A percentile compares a stretch with the other conserved stretches of the same genome.
Evolutionary conservation across 1,139 yeast genomes (phyloP).

Genomic region (Saccharomyces pastorianus): DNA sequence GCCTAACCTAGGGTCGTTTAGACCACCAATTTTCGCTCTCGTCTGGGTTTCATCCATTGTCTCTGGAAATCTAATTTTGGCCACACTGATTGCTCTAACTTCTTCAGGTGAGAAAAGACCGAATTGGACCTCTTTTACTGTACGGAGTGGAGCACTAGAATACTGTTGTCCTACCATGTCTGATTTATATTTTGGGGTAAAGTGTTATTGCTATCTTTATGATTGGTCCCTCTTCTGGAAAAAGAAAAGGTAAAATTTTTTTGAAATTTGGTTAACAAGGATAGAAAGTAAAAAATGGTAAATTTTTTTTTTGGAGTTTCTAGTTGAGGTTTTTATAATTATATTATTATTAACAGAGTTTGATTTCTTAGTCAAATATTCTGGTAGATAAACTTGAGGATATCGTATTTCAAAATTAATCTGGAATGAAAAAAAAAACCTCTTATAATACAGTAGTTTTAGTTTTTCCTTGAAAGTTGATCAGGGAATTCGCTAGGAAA

Average conservation of each 20-base stretch:
- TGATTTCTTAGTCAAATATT: not conserved
- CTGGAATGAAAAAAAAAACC: not conserved
- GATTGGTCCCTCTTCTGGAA: not conserved
- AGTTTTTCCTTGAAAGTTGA: slow-evolving; percentile 3
- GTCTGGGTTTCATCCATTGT: slow-evolving; percentile 97
- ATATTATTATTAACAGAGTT: not conserved
- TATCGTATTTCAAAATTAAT: not conserved
- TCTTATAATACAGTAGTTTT: not conserved
- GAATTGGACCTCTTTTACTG: slow-evolving; percentile 96
- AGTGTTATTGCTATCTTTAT: slow-evolving; percentile 1
- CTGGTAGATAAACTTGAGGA: not conserved
- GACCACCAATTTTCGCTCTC: slow-evolving; percentile 92
- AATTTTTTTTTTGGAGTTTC: not conserved
- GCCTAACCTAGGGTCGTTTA: slow-evolving; percentile 94
- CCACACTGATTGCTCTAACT: slow-evolving; percentile 91
- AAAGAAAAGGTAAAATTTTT: not conserved
- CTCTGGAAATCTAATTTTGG: slow-evolving; percentile 95
- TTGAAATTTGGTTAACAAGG: not conserved
- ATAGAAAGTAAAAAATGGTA: not conserved
- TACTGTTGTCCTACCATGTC: slow-evolving; percentile 59
- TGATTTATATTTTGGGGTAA: not conserved
- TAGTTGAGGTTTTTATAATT: not conserved
- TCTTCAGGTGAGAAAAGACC: slow-evolving; percentile 98
- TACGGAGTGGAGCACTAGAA: slow-evolving; percentile 95
- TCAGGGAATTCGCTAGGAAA: not conserved